Percentiles rank a stretch among this genome's conserved stretches.
phyloP scores from a whole-genome alignment of 83 land plant genomes.

The Diphasiastrum complanatum region DNA sequence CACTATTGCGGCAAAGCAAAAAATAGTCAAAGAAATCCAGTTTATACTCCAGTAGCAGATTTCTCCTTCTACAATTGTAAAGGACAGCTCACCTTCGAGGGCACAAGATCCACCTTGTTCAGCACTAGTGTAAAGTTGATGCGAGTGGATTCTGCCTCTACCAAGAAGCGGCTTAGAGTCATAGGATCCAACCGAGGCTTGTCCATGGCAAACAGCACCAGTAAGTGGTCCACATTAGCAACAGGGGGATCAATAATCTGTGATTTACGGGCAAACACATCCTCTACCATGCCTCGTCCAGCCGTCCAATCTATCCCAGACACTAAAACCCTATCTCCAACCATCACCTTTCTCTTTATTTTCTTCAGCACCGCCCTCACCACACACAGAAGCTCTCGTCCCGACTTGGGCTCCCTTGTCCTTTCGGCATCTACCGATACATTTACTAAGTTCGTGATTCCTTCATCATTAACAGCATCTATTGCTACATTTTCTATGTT shows the following conservation, averaged over 20 bases:
- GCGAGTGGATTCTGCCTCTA: slow-evolving; percentile 91
- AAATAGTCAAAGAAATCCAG: slow-evolving; percentile 2
- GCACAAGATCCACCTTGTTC: slow-evolving; percentile 75
- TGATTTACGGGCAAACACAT: slow-evolving; percentile 61
- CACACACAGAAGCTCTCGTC: slow-evolving; percentile 76
- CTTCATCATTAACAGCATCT: neutral
- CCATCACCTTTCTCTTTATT: slow-evolving; percentile 73
- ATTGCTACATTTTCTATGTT: neutral
- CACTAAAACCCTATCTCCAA: slow-evolving; percentile 90
- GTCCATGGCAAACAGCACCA: slow-evolving; percentile 78
- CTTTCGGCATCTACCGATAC: neutral
- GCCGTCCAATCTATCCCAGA: slow-evolving; percentile 86
- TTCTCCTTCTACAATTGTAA: no score
- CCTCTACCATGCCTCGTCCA: slow-evolving; percentile 82
- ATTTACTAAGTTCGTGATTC: neutral
- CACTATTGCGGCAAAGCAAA: no score
- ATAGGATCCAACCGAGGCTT: slow-evolving; percentile 72
- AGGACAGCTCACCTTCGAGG: slow-evolving; percentile 14
- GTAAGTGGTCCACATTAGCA: slow-evolving; percentile 86
- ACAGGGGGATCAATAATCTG: slow-evolving; percentile 85
- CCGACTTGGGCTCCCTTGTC: slow-evolving; percentile 22
- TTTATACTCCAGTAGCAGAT: neutral
- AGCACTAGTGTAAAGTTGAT: slow-evolving; percentile 70
- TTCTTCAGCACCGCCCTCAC: slow-evolving; percentile 90
- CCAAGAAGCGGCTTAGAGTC: slow-evolving; percentile 69